phyloP scores from a whole-genome alignment of 73 alveolate species.

The Stentor coeruleus region DNA sequence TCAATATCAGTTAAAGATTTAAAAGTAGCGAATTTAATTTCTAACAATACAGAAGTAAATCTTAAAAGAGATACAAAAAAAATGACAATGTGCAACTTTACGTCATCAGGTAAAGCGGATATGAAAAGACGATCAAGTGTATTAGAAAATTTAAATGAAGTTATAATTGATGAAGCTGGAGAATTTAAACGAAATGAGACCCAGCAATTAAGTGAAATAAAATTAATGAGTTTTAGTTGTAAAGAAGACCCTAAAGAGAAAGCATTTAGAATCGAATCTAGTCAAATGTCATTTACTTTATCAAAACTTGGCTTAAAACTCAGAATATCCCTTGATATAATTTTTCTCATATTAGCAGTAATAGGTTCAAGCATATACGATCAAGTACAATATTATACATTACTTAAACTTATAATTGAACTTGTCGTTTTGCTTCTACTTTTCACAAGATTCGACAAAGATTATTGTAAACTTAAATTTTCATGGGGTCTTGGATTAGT shows the following conservation, averaged over 20 bases:
- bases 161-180: neutral
- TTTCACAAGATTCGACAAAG: too few species aligned
- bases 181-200: neutral
- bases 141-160: constrained; percentile 3
- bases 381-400: neutral
- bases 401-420: neutral
- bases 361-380: too few species aligned
- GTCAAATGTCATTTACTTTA: neutral
- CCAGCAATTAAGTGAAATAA: neutral
- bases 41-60: neutral
- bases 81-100: neutral
- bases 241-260: neutral
- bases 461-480: too few species aligned
- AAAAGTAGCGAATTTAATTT: neutral
- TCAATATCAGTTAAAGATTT: neutral
- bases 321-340: too few species aligned
- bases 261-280: neutral
- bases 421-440: neutral
- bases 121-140: neutral
- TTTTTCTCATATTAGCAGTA: too few species aligned
- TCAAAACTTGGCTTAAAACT: neutral
- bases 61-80: neutral
- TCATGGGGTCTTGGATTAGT: neutral
- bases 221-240: neutral
- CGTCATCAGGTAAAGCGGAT: neutral